These are phyloP conservation scores for Agrocybe chaxingu DNA, from an alignment of 768 basidiomycete genomes.

Conservation along the genomic window DNA sequence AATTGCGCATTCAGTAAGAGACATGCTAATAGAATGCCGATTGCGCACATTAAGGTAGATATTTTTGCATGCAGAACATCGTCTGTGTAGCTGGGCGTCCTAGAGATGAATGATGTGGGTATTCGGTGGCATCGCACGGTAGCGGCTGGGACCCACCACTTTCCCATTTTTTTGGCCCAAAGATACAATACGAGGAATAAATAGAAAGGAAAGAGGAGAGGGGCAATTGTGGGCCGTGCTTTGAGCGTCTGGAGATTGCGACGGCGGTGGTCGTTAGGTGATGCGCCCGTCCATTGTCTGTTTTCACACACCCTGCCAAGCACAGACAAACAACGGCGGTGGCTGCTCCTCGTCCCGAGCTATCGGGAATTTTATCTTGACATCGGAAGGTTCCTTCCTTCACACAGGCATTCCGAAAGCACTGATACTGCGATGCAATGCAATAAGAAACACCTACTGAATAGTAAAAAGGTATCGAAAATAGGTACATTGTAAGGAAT, in stretches of 20 bases:
- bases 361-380: neutral
- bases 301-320: conserved; percentile 17
- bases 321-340: conserved; percentile 14
- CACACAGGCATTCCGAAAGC: neutral
- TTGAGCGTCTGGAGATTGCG: neutral
- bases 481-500: no score
- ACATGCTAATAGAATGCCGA: conserved; percentile 1
- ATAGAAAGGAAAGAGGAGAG: conserved; percentile 9
- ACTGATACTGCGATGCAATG: conserved; percentile 1
- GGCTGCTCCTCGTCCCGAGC: conserved; percentile 3
- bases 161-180: conserved; percentile 52
- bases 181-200: conserved; percentile 19
- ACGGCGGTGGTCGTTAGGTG: conserved; percentile 10
- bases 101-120: conserved; percentile 22
- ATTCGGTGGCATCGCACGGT: neutral
- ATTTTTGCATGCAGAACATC: conserved; percentile 73
- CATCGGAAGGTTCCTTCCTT: neutral
- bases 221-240: conserved; percentile 8
- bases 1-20: conserved; percentile 2
- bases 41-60: conserved; percentile 70
- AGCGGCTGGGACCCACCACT: conserved; percentile 48
- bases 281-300: conserved; percentile 7
- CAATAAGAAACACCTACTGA: neutral
- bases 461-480: conserved; percentile 1
- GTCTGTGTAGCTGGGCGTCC: conserved; percentile 73